Conservation (phyloP, 192 early-diverging fungal species). For the Coemansia erecta region DNA sequence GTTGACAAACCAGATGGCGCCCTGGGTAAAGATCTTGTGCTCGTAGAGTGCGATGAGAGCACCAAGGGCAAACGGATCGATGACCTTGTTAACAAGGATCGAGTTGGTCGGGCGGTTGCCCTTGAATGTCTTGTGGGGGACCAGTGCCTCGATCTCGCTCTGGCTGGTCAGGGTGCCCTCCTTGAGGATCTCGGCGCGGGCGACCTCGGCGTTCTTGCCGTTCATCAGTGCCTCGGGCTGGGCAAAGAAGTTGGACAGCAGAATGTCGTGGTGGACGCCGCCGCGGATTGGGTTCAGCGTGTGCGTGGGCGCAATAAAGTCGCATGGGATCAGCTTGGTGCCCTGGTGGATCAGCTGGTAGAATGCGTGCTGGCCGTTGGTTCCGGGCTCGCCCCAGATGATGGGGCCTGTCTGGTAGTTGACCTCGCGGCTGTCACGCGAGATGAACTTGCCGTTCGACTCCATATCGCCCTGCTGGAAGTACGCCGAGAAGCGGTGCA, state of each 20-base stretch:
- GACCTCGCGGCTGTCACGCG: constrained; percentile 76
- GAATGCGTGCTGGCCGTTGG: constrained; percentile 99
- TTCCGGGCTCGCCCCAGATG: constrained; percentile 99
- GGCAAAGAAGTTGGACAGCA: constrained; percentile 99
- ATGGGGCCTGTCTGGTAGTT: constrained; percentile 91
- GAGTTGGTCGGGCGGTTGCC: constrained; percentile 98
- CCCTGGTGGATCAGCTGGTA: constrained; percentile 99
- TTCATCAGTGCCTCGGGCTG: constrained; percentile 97
- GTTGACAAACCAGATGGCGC: constrained; percentile 97
- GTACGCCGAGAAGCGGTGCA: constrained; percentile 97
- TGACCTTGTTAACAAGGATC: constrained; percentile 83
- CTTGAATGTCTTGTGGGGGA: constrained; percentile 94
- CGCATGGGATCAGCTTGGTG: constrained; percentile 92
- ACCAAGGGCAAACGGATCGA: constrained; percentile 88
- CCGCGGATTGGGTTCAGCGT: constrained; percentile 88
- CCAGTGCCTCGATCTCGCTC: constrained; percentile 62
- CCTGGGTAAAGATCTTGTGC: constrained; percentile 99
- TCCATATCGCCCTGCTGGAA: constrained; percentile 99
- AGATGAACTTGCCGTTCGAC: constrained; percentile 95
- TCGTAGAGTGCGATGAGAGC: constrained; percentile 96
- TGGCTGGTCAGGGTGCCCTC: constrained; percentile 50
- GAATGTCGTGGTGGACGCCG: constrained; percentile 88
- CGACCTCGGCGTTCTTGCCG: constrained; percentile 82
- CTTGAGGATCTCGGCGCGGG: constrained; percentile 74
- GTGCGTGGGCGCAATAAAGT: constrained; percentile 94